These are phyloP conservation scores for Sphaceloma murrayae DNA, from an alignment of 2,329 filamentous ascomycete genomes.

Conservation along the genomic window DNA sequence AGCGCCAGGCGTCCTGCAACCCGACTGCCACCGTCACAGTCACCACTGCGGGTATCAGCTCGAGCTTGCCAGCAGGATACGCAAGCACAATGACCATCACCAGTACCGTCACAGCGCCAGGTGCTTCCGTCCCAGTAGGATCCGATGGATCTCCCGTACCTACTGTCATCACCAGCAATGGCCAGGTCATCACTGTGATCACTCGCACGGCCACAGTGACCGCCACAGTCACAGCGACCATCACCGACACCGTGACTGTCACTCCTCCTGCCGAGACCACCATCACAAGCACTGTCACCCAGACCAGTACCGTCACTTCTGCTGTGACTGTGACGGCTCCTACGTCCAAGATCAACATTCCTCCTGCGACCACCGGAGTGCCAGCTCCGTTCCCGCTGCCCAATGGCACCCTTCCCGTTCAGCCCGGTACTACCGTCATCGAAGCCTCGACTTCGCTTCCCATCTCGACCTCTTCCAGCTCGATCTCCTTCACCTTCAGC, in stretches of 20 bases:
- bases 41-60: slow-evolving; percentile 17
- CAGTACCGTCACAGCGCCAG: slow-evolving; percentile 1
- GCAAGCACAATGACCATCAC: slow-evolving; percentile 6
- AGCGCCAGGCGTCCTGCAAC: slow-evolving; percentile 5
- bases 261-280: slow-evolving; percentile 12
- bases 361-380: background rate
- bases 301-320: slow-evolving; percentile 13
- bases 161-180: background rate
- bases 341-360: slow-evolving; percentile 3
- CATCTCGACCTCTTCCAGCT: background rate
- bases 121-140: background rate
- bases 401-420: background rate
- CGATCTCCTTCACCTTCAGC: background rate
- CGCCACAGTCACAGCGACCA: slow-evolving; percentile 1
- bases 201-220: slow-evolving; percentile 16
- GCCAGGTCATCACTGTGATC: slow-evolving; percentile 1
- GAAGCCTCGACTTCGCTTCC: background rate
- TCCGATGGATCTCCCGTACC: background rate
- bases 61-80: slow-evolving; percentile 3
- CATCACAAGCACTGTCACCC: slow-evolving; percentile 7
- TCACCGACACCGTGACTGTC: slow-evolving; percentile 11
- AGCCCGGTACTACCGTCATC: background rate
- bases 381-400: slow-evolving; percentile 4
- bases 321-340: slow-evolving; percentile 11
- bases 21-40: slow-evolving; percentile 17